These are phyloP conservation scores for Eutypa lata DNA, from an alignment of 2,329 filamentous ascomycete species.

Conservation along the genomic window DNA sequence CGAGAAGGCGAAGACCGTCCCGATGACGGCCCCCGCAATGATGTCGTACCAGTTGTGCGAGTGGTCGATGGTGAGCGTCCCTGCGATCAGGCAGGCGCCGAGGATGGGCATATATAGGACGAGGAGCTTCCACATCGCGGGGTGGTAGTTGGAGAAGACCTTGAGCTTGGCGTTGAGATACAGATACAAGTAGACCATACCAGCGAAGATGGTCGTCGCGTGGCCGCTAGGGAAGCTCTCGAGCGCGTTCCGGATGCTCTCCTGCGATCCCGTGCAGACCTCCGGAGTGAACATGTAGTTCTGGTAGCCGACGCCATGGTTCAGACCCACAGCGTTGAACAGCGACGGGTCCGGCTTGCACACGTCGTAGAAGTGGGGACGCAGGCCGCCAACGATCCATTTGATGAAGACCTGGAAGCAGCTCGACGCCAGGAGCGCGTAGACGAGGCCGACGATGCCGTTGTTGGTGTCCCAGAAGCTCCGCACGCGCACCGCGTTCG, in stretches of 20 bases:
- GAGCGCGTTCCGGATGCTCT: constrained; percentile 56
- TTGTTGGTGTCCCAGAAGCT: constrained; percentile 61
- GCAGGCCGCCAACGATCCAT: constrained; percentile 61
- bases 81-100: constrained; percentile 56
- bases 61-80: constrained; percentile 60
- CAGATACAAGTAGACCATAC: constrained; percentile 61
- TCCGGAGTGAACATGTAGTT: constrained; percentile 62
- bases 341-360: constrained; percentile 56
- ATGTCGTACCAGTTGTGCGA: constrained; percentile 72
- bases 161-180: constrained; percentile 73
- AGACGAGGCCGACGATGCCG: constrained; percentile 58
- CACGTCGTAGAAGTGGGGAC: constrained; percentile 62
- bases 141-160: constrained; percentile 64
- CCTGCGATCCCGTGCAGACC: constrained; percentile 52
- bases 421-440: constrained; percentile 55
- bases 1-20: constrained; percentile 58
- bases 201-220: constrained; percentile 61
- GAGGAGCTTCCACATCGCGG: constrained; percentile 64
- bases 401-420: constrained; percentile 68
- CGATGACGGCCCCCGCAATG: constrained; percentile 61
- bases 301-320: constrained; percentile 49
- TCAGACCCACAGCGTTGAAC: constrained; percentile 38
- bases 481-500: constrained; percentile 56
- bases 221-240: constrained; percentile 69
- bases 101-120: constrained; percentile 58